These are phyloP conservation scores for Rosa lucieae DNA, from an alignment of 306 rosid species.

Conservation along the genomic window DNA sequence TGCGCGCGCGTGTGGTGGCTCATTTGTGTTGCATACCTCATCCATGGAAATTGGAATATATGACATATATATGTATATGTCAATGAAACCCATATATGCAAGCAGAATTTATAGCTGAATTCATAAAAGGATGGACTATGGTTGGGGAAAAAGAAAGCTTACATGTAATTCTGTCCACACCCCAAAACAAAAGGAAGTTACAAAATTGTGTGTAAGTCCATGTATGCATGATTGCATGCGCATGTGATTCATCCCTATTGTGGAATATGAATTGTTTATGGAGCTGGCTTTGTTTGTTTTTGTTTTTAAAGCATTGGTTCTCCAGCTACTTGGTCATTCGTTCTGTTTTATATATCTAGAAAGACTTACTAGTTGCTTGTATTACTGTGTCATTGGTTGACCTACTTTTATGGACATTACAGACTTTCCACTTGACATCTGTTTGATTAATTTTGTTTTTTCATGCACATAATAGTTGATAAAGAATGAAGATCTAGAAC, in stretches of 20 bases:
- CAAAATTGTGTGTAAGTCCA: not conserved
- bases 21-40: not conserved
- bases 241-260: not conserved
- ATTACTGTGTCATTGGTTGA: constrained; percentile 1
- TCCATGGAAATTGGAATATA: not conserved
- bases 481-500: constrained; percentile 90
- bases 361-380: not conserved
- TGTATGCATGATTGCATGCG: not conserved
- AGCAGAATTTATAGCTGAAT: not conserved
- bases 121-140: not conserved
- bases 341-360: not conserved
- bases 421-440: not conserved
- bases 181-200: not conserved
- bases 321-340: not conserved
- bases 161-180: not conserved
- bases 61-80: not conserved
- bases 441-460: constrained; percentile 31
- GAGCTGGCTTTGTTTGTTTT: not conserved
- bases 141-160: not conserved
- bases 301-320: not conserved
- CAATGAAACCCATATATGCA: not conserved
- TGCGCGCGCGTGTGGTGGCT: not conserved
- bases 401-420: not conserved
- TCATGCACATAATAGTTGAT: constrained; percentile 56
- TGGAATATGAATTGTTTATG: not conserved